Conservation (phyloP, 2,329 filamentous ascomycete genomes). For the Tolypocladium nubicola region DNA sequence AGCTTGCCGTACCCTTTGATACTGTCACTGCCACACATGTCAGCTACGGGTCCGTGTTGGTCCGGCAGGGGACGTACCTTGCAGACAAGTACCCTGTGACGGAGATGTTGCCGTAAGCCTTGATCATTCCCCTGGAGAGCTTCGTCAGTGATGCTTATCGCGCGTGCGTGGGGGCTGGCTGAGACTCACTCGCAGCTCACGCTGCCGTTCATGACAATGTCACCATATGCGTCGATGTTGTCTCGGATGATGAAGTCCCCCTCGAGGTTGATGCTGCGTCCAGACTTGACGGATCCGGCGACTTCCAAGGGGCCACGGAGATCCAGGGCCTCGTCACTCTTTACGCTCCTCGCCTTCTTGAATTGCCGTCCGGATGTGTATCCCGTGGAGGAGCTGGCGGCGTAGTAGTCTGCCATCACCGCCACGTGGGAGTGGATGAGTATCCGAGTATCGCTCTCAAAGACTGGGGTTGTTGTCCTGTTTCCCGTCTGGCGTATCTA, state of each 20-base stretch:
- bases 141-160: background rate
- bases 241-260: conserved; percentile 34
- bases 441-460: background rate
- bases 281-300: conserved; percentile 33
- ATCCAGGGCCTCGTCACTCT: conserved; percentile 28
- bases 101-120: conserved; percentile 35
- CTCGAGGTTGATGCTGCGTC: conserved; percentile 30
- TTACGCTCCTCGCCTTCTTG: conserved; percentile 27
- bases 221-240: conserved; percentile 35
- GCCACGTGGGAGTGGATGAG: background rate
- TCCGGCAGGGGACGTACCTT: conserved; percentile 16
- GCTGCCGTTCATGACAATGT: conserved; percentile 29
- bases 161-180: background rate
- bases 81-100: conserved; percentile 27
- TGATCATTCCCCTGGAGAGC: conserved; percentile 27
- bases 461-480: background rate
- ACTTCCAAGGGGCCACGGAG: conserved; percentile 36
- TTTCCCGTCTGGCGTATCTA: background rate
- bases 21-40: conserved; percentile 22
- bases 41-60: conserved; percentile 3
- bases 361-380: conserved; percentile 11
- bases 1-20: conserved; percentile 37
- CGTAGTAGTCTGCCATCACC: conserved; percentile 17
- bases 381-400: conserved; percentile 11
- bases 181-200: conserved; percentile 30